A percentile compares a stretch with the other conserved stretches of the same genome.
phyloP scores from a whole-genome alignment of 2,329 filamentous ascomycete species.

The Seiridium cupressi region DNA sequence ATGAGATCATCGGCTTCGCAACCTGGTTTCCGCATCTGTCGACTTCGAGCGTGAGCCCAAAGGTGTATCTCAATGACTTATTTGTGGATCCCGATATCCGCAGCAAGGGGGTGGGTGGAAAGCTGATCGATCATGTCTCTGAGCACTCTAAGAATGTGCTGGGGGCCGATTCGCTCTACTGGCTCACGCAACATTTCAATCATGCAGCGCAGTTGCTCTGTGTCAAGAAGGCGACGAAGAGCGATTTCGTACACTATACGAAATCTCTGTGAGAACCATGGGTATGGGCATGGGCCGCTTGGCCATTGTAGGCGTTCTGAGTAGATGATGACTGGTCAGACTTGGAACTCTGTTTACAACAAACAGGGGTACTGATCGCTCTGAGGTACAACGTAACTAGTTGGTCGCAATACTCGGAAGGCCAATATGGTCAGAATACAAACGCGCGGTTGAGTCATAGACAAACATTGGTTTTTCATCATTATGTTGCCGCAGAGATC shows the following conservation, averaged over 20 bases:
- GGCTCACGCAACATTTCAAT: slow-evolving; percentile 3
- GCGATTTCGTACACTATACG: not conserved
- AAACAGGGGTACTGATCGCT: no score
- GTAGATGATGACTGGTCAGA: not conserved
- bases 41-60: not conserved
- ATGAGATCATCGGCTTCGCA: not conserved
- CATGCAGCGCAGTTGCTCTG: not conserved
- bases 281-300: no score
- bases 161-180: not conserved
- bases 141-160: not conserved
- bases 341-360: not conserved
- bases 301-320: not conserved
- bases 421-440: no score
- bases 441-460: no score
- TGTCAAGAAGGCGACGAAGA: slow-evolving; percentile 2
- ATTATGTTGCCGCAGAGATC: no score
- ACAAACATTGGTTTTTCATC: no score
- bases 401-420: no score
- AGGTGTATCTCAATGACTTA: not conserved
- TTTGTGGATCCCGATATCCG: not conserved
- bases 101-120: not conserved
- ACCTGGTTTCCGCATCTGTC: slow-evolving; percentile 2
- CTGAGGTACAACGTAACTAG: no score
- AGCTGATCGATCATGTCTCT: not conserved
- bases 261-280: not conserved